These are phyloP conservation scores for Capsaspora owczarzaki DNA, from an alignment of 78 protist genomes.

Conservation along the genomic window DNA sequence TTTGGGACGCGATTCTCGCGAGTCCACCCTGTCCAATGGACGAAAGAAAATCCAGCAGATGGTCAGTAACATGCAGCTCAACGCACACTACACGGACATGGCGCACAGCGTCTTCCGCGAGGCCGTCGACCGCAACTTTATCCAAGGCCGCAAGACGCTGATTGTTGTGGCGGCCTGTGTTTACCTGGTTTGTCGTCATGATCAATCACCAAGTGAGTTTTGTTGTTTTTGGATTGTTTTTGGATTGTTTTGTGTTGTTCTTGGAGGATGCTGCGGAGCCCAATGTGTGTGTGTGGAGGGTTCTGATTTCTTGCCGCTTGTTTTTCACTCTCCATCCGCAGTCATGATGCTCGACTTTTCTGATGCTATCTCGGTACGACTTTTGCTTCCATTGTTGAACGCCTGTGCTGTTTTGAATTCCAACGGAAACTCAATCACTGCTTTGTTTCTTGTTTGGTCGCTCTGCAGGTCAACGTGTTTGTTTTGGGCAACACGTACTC, in stretches of 20 bases:
- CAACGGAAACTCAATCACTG: not conserved
- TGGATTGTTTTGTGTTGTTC: too few species aligned
- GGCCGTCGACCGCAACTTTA: constrained; percentile 47
- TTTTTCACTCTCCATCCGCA: too few species aligned
- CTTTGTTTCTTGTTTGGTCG: not conserved
- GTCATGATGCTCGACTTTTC: constrained; percentile 82
- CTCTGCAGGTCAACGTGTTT: constrained; percentile 54
- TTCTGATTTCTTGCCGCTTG: too few species aligned
- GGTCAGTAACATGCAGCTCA: not conserved
- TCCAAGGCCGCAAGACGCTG: constrained; percentile 22
- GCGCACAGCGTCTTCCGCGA: constrained; percentile 26
- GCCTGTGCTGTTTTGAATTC: not conserved
- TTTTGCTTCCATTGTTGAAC: not conserved
- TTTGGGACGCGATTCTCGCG: not conserved
- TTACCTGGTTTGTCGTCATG: constrained; percentile 75
- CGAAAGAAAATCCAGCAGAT: too few species aligned
- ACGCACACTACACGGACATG: constrained; percentile 26
- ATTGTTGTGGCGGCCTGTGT: constrained; percentile 79
- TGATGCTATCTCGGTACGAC: constrained; percentile 36
- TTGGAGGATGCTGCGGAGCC: too few species aligned
- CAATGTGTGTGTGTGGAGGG: too few species aligned
- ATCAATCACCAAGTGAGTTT: constrained; percentile 62
- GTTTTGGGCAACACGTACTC: constrained; percentile 58
- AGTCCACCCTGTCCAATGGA: not conserved
- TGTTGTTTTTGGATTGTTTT: too few species aligned